These are phyloP conservation scores for Hericium erinaceus DNA, from an alignment of 768 basidiomycete species.

Conservation along the genomic window DNA sequence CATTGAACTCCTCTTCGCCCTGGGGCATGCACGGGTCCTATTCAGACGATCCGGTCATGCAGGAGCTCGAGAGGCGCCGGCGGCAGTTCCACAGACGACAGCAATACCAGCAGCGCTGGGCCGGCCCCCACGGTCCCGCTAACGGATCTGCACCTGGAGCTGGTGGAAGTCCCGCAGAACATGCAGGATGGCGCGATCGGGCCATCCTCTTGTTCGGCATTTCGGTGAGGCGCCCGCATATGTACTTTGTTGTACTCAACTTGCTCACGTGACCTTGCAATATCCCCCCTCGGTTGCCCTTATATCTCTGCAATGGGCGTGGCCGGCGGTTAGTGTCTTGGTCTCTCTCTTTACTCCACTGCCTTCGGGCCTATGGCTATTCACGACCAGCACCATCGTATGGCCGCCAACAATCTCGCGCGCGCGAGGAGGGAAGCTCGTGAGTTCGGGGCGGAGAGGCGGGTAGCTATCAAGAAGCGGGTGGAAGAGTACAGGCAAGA, in stretches of 20 bases:
- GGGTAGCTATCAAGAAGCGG: slow-evolving; percentile 39
- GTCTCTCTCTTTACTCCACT: slow-evolving; percentile 35
- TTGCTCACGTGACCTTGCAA: not conserved
- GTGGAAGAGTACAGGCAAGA: slow-evolving; percentile 29
- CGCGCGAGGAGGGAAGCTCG: slow-evolving; percentile 50
- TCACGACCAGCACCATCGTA: slow-evolving; percentile 36
- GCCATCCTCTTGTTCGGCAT: slow-evolving; percentile 38
- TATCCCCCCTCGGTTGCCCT: slow-evolving; percentile 7
- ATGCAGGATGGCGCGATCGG: slow-evolving; percentile 29
- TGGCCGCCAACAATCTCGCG: slow-evolving; percentile 48
- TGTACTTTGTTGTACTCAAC: not conserved
- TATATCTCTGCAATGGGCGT: not conserved
- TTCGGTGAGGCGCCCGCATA: slow-evolving; percentile 24
- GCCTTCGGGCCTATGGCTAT: slow-evolving; percentile 28
- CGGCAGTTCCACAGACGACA: slow-evolving; percentile 20
- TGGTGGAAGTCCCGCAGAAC: too few relatives aligned
- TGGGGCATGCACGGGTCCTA: slow-evolving; percentile 2
- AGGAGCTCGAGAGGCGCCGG: slow-evolving; percentile 44
- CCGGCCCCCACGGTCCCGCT: too few relatives aligned
- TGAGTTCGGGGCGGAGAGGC: slow-evolving; percentile 43
- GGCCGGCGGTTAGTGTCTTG: slow-evolving; percentile 12
- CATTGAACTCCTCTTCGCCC: slow-evolving; percentile 9
- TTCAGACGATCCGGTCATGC: slow-evolving; percentile 34
- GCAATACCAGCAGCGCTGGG: slow-evolving; percentile 5
- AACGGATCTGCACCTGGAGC: too few relatives aligned